These are phyloP conservation scores for Xerocomus minutiporus DNA, from an alignment of 1,284 basidiomycete genomes.

Conservation along the genomic window DNA sequence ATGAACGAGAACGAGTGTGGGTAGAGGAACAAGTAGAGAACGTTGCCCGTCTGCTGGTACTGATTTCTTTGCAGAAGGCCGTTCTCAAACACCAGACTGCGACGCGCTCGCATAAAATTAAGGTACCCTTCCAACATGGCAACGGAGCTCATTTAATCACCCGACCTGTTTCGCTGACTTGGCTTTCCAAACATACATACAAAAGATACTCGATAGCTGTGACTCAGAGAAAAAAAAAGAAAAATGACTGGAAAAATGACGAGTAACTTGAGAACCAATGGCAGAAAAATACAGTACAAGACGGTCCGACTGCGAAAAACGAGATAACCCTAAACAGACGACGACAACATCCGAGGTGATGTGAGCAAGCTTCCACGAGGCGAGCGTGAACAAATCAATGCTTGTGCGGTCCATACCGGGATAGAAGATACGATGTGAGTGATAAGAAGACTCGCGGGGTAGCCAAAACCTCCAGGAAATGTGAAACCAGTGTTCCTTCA, in stretches of 20 bases:
- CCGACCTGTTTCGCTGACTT: slow-evolving; percentile 3
- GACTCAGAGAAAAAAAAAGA: slow-evolving; percentile 9
- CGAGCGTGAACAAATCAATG: slow-evolving; percentile 26
- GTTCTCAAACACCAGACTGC: slow-evolving; percentile 13
- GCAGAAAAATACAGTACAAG: slow-evolving; percentile 33
- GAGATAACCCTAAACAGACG: slow-evolving; percentile 33
- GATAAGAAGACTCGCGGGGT: slow-evolving; percentile 23
- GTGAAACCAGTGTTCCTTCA: slow-evolving; percentile 22
- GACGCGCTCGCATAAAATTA: slow-evolving; percentile 22
- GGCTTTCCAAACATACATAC: slow-evolving; percentile 35
- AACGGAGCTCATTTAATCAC: slow-evolving; percentile 16
- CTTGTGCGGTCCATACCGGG: slow-evolving; percentile 30
- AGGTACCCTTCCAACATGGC: slow-evolving; percentile 24
- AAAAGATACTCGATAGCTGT: slow-evolving; percentile 27
- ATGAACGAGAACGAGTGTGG: slow-evolving; percentile 17
- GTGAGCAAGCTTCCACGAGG: slow-evolving; percentile 30
- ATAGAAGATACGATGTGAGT: slow-evolving; percentile 24
- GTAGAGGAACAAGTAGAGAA: slow-evolving; percentile 19
- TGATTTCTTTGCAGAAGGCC: slow-evolving; percentile 21
- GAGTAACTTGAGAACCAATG: slow-evolving; percentile 17
- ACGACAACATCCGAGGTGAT: slow-evolving; percentile 27
- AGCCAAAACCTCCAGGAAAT: slow-evolving; percentile 21
- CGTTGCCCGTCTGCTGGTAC: slow-evolving; percentile 13
- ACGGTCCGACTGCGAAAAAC: slow-evolving; percentile 30
- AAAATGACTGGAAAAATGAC: slow-evolving; percentile 5